Conservation (phyloP, 805 yeast species). For the Torulaspora gathmanii region DNA sequence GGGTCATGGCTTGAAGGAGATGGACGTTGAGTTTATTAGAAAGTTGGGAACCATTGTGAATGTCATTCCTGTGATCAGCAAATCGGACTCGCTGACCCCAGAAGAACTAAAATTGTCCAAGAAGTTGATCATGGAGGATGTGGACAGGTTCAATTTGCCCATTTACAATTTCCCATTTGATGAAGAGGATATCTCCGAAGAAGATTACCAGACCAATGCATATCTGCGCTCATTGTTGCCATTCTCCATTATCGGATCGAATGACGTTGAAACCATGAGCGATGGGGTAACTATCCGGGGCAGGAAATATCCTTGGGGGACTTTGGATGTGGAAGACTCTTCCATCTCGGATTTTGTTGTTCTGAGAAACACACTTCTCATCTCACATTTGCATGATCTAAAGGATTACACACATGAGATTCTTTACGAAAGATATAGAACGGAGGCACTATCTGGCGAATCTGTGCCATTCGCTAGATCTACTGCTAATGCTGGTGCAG, state of each 20-base stretch:
- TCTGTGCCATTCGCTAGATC: conserved; percentile 11
- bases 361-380: conserved; percentile 71
- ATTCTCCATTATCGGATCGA: conserved; percentile 66
- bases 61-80: conserved; percentile 79
- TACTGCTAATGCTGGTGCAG: conserved; percentile 20
- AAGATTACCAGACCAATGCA: conserved; percentile 59
- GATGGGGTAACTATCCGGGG: conserved; percentile 42
- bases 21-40: conserved; percentile 76
- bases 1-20: conserved; percentile 73
- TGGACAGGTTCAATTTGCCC: conserved; percentile 64
- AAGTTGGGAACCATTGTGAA: conserved; percentile 75
- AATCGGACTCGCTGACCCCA: conserved; percentile 78
- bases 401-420: conserved; percentile 85
- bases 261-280: conserved; percentile 49
- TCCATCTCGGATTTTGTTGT: conserved; percentile 75
- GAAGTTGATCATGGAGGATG: conserved; percentile 68
- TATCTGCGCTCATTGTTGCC: conserved; percentile 62
- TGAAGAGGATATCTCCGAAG: conserved; percentile 50
- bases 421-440: conserved; percentile 83
- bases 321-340: conserved; percentile 62
- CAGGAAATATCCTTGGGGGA: conserved; percentile 56
- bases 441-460: conserved; percentile 73
- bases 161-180: conserved; percentile 69
- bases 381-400: conserved; percentile 81
- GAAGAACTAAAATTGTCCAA: conserved; percentile 74